A percentile compares a stretch with the other conserved stretches of the same genome.
Evolutionary conservation across 495 filamentous ascomycete species (phyloP).

Genomic region (Podospora fimiseda): DNA sequence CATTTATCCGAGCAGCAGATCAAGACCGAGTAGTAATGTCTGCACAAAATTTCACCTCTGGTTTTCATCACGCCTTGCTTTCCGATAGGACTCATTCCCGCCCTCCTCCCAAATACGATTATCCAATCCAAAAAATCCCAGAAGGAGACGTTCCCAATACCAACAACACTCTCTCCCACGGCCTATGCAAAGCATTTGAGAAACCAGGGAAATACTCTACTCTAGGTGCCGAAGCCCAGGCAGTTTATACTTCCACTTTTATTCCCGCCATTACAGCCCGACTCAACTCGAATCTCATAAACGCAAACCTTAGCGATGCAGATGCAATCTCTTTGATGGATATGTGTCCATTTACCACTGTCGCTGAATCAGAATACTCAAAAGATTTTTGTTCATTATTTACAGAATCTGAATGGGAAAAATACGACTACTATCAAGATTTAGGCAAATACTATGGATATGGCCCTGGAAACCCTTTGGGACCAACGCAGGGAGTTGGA

Average conservation of each 20-base stretch:
- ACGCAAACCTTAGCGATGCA: conserved; percentile 46
- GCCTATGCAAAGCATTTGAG: conserved; percentile 60
- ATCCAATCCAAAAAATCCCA: conserved; percentile 57
- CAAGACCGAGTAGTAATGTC: conserved; percentile 68
- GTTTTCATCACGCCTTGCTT: conserved; percentile 56
- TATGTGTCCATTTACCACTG: conserved; percentile 74
- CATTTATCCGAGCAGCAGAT: conserved; percentile 67
- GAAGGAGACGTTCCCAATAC: conserved; percentile 24
- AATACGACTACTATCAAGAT: conserved; percentile 71
- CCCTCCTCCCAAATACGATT: conserved; percentile 49
- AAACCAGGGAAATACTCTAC: conserved; percentile 32
- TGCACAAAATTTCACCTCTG: conserved; percentile 64
- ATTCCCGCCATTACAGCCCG: conserved; percentile 54
- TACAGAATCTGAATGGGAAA: conserved; percentile 57
- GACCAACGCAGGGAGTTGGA: conserved; percentile 74
- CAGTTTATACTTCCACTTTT: conserved; percentile 51
- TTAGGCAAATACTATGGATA: conserved; percentile 78
- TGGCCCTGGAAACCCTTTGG: conserved; percentile 63
- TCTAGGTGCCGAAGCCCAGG: conserved; percentile 45
- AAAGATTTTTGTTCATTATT: conserved; percentile 68
- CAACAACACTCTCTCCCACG: conserved; percentile 76
- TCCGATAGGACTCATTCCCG: too few relatives aligned
- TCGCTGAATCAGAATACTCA: conserved; percentile 35
- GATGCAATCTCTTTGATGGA: conserved; percentile 72
- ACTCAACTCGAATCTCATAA: conserved; percentile 55